Evolutionary conservation across 192 early-diverging fungal genomes (phyloP).

Genomic region (Backusella liffmaniae): DNA sequence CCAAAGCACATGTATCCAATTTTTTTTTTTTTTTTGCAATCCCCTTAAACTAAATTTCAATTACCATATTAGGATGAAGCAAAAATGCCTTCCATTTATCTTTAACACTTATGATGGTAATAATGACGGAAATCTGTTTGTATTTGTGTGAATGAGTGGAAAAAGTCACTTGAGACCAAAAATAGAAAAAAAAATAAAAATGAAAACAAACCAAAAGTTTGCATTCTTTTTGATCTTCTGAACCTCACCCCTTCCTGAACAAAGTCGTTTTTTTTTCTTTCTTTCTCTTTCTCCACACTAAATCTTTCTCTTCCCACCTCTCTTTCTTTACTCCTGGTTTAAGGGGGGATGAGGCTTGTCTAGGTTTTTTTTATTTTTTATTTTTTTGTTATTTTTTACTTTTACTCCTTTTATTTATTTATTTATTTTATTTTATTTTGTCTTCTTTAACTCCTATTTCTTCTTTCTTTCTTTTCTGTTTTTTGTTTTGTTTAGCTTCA

Average conservation of each 20-base stretch:
- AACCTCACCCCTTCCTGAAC: background rate
- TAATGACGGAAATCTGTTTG: background rate
- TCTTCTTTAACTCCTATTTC: background rate
- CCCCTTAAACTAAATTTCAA: background rate
- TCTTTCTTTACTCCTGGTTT: background rate
- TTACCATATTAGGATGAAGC: background rate
- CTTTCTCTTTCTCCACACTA: background rate
- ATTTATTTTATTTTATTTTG: background rate
- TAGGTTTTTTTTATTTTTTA: background rate
- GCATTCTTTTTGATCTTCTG: background rate
- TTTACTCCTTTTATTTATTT: slow-evolving; percentile 11
- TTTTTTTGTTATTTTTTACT: background rate
- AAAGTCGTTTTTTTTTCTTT: background rate
- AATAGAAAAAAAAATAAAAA: slow-evolving; percentile 3
- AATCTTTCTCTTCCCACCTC: background rate
- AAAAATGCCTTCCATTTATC: background rate
- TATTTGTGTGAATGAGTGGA: background rate
- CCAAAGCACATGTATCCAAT: background rate
- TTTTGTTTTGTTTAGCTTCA: slow-evolving; percentile 7
- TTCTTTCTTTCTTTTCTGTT: background rate
- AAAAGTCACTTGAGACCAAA: slow-evolving; percentile 3
- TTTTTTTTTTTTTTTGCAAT: background rate
- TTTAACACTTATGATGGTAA: background rate
- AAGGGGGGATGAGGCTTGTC: slow-evolving; percentile 5
- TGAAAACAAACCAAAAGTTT: slow-evolving; percentile 2